A percentile compares a stretch with the other conserved stretches of the same genome.
Evolutionary conservation across 345 rosid genomes (phyloP).

Genomic region (Eucalyptus erythrocorys): DNA sequence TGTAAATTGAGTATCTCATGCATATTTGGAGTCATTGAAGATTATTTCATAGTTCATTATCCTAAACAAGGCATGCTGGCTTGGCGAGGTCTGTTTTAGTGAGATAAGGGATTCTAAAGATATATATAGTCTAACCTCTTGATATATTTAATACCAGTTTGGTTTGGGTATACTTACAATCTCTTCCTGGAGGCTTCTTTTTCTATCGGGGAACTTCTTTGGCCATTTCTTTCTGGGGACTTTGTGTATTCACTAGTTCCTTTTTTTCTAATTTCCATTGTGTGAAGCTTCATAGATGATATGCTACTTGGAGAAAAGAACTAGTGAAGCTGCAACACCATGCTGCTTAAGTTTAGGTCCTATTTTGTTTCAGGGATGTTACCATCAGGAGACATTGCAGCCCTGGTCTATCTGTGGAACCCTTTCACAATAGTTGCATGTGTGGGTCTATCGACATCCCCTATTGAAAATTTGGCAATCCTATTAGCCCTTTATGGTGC

Average conservation of each 20-base stretch:
- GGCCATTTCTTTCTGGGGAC: background rate
- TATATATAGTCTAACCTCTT: background rate
- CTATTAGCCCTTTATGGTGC: conserved; percentile 71
- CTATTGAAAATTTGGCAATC: conserved; percentile 62
- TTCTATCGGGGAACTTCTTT: background rate
- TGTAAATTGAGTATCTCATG: background rate
- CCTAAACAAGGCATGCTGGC: background rate
- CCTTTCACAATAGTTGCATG: conserved; percentile 82
- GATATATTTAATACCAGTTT: background rate
- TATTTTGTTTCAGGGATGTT: conserved; percentile 26
- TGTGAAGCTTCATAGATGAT: background rate
- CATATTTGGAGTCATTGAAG: background rate
- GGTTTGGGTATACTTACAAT: background rate
- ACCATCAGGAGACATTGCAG: conserved; percentile 74
- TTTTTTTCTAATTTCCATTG: background rate
- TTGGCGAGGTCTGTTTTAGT: background rate
- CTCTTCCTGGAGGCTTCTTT: background rate
- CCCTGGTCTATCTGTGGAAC: conserved; percentile 79
- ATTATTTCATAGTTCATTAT: background rate
- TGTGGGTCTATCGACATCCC: conserved; percentile 85
- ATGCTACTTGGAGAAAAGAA: background rate
- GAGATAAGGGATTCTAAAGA: background rate
- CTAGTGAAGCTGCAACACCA: background rate
- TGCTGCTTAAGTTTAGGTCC: background rate
- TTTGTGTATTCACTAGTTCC: background rate